Evolutionary conservation across 2,329 filamentous ascomycete genomes (phyloP), one percentile per base, ranked within the genome.

Genomic region (Penicillium sumatraense): DNA sequence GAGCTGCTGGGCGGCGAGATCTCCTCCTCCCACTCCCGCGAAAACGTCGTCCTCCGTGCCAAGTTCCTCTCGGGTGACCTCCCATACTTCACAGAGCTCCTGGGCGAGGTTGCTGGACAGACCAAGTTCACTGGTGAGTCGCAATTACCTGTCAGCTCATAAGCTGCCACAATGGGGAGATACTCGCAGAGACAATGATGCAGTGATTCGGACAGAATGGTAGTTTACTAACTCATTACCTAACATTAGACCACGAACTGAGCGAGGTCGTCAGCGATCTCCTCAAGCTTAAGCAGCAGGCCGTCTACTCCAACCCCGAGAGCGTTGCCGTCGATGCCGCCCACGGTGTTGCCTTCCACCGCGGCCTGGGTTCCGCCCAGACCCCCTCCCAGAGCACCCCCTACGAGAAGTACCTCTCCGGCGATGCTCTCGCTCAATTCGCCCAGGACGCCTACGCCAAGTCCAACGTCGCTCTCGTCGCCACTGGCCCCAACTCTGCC

Each of bases 31-130:
- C 92, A 97, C 81, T 93, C 91, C 68, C 89, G 93, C 73, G 95
- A 99, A 83, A 92, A 92, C 73, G 81, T 99, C 61, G 87, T 99
- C 57, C 81, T 99, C 71, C 88, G 93, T 78, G 91, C 95, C 75
- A 96, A 89, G 81, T 99, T 99, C 84, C 86, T 99, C 65, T 88
- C 91, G 74, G 88, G 95, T 75, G 93, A 99, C 75, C 87, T 99
- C 65, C 95, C 95, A 66, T 99, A 98, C 86, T 99, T 96, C 77
- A 86, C 92, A 71, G 95, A 99, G 83, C 84, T 99, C 64, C 85
- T 99, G 67, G 91, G 89, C 72, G 96, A 99, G 83, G 90, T 97
- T 69, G 83, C 95, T 70, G 87, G 89, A 59, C 82, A 90, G 78
- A 96, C 93, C 67, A 95, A 91, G 80, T 99, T 91, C 77, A 86